phyloP scores from a whole-genome alignment of 2,329 filamentous ascomycete species.

The Sclerotinia nivalis region DNA sequence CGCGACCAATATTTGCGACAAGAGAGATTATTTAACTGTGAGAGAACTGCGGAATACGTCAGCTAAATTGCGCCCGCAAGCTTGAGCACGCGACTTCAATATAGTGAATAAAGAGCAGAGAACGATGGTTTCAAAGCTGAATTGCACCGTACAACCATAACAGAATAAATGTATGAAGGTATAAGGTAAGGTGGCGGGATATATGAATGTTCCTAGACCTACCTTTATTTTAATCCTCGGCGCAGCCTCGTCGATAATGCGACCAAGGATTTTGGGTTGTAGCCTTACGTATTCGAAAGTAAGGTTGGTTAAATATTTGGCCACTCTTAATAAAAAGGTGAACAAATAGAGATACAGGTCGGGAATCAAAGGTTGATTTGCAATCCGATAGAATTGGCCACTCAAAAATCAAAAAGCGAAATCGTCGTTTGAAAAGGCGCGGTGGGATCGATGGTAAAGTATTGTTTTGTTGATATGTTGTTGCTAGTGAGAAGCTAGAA shows the following conservation, averaged over 20 bases:
- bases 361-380: neutral
- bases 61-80: neutral
- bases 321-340: constrained; percentile 13
- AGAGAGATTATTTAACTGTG: neutral
- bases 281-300: constrained; percentile 3
- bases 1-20: constrained; percentile 3
- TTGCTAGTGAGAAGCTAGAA: neutral
- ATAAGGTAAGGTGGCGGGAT: neutral
- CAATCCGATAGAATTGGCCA: neutral
- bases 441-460: too few relatives aligned
- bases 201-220: constrained; percentile 8
- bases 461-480: neutral
- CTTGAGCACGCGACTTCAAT: neutral
- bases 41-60: neutral
- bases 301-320: neutral
- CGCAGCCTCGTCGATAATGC: constrained; percentile 12
- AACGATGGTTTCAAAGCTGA: neutral
- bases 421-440: too few relatives aligned
- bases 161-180: neutral
- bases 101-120: constrained; percentile 10
- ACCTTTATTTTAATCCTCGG: constrained; percentile 9
- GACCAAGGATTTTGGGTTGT: constrained; percentile 10
- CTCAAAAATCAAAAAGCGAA: neutral
- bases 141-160: neutral
- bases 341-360: neutral